phyloP scores from a whole-genome alignment of 2,329 filamentous ascomycete species.

The Colletotrichum sp. region DNA sequence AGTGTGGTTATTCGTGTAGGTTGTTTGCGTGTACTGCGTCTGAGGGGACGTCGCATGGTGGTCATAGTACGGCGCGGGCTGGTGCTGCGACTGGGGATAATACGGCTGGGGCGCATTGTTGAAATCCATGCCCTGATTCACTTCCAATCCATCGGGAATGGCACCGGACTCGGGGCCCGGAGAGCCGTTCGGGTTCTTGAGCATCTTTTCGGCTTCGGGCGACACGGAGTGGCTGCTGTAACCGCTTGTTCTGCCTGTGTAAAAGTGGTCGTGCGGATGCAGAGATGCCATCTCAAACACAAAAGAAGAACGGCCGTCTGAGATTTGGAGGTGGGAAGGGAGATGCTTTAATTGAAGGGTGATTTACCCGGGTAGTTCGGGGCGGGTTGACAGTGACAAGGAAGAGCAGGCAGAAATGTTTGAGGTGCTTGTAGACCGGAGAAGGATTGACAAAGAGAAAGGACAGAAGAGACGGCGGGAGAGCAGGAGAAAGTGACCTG shows the following conservation, averaged over 20 bases:
- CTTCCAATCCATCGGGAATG: slow-evolving; percentile 11
- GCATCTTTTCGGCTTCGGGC: slow-evolving; percentile 16
- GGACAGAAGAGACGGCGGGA: neutral
- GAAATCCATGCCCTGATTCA: neutral
- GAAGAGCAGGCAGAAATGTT: neutral
- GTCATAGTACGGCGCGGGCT: neutral
- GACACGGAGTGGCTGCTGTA: neutral
- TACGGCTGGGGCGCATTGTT: slow-evolving; percentile 10
- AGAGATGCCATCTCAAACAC: neutral
- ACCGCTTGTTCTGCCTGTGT: neutral
- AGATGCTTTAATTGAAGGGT: neutral
- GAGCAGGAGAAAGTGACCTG: neutral
- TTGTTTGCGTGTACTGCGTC: neutral
- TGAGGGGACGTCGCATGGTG: neutral
- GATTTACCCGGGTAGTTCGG: neutral
- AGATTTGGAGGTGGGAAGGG: neutral
- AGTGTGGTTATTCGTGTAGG: neutral
- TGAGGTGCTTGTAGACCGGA: neutral
- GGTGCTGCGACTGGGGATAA: neutral
- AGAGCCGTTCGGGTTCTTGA: neutral
- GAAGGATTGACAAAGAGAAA: neutral
- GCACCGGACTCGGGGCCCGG: slow-evolving; percentile 2
- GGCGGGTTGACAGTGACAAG: neutral
- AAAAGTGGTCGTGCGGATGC: slow-evolving; percentile 5
- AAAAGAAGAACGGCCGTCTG: neutral